Conservation (phyloP, 2,329 filamentous ascomycete genomes). For the Colletotrichum sp. region DNA sequence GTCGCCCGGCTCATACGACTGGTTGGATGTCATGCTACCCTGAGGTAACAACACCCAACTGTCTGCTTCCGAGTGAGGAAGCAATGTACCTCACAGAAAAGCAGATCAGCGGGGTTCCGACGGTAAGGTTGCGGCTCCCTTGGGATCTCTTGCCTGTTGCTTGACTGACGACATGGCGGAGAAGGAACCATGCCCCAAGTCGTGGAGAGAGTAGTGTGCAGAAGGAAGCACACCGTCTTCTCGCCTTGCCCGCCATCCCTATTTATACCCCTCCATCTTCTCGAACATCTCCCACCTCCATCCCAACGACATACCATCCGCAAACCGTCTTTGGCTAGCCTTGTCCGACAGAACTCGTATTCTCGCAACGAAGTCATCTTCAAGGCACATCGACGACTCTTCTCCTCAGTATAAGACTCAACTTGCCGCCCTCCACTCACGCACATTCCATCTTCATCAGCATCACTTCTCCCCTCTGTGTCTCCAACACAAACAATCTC, state of each 20-base stretch:
- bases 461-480: neutral
- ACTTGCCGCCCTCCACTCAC: neutral
- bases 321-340: neutral
- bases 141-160: neutral
- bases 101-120: conserved; percentile 8
- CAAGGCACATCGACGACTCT: neutral
- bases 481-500: neutral
- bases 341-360: neutral
- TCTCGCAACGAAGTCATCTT: neutral
- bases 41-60: neutral
- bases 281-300: neutral
- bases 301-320: neutral
- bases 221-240: neutral
- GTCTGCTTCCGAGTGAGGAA: neutral
- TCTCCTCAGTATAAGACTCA: neutral
- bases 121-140: neutral
- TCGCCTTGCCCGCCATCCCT: neutral
- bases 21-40: neutral
- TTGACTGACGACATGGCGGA: neutral
- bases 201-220: neutral
- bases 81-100: neutral
- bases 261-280: neutral
- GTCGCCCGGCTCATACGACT: neutral
- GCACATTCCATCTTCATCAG: neutral
- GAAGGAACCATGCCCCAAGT: neutral